Evolutionary conservation across 768 basidiomycete genomes (phyloP), one percentile per base, ranked within the genome.

Genomic region (Suillus luteus): DNA sequence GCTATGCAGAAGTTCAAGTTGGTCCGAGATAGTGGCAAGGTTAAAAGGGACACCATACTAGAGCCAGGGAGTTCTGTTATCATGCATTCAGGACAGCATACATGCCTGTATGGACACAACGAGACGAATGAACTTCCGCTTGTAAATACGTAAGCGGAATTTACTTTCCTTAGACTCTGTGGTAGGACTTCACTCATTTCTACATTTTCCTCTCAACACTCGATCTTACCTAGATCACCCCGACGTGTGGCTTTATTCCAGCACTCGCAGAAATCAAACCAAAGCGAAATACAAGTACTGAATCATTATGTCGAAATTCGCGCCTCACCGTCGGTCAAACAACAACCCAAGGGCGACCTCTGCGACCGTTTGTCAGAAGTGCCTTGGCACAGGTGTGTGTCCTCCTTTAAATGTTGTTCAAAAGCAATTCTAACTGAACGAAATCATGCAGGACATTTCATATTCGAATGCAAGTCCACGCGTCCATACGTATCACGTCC

Each of bases 401-500:
- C 43, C 24, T 62, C 17, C 19, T 7, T 22, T 52, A 15, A 11
- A 41, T n/a, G 37, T 2, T 17, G 15, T 37, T 61, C 10, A 70
- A 69, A 44, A 24, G 51, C 22, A 44, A 31, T 27, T 27, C 38
- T 10, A 7, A 33, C 49, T 10, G n/a, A 27, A 3, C 31, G 43
- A 22, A n/a, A 22, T 60, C 52, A 15, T 62, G 43, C 71, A 88
- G 95, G 95, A 0, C 96, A 97, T 76, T 96, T 89, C 73, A 97
- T 88, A 14, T 98, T 89, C 72, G 86, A 97, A 78, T 98, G 96
- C 84, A 93, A 93, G 76, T 82, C 83, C 19, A 69, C 84, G 24
- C 83, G 91, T 2, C 92, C 93, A 31, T 98, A 97, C 73, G 81
- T 93, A 46, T 86, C 92, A 12, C 84, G 96, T n/a, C 95, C 95